Evolutionary conservation across 345 rosid species (phyloP).

Genomic region (Gynandropsis gynandra): DNA sequence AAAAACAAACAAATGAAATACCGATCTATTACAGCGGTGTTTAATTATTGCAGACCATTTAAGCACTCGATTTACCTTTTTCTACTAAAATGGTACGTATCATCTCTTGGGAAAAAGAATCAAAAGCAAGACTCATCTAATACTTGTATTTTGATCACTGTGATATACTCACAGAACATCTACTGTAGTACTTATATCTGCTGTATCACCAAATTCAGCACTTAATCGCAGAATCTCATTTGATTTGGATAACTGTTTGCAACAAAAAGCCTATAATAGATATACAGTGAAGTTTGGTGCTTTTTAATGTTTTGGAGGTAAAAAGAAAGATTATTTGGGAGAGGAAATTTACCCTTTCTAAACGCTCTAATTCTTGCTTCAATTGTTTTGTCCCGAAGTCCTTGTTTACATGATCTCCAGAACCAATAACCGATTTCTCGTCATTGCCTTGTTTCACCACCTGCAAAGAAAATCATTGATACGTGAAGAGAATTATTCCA

Average conservation of each 20-base stretch:
- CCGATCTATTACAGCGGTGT: neutral
- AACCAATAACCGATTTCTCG: conserved; percentile 11
- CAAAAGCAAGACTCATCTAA: neutral
- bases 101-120: neutral
- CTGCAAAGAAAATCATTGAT: conserved; percentile 24
- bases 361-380: conserved; percentile 35
- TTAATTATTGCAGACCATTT: neutral
- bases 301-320: neutral
- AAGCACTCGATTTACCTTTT: neutral
- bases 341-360: conserved; percentile 33
- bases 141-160: no score
- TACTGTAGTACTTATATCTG: no score
- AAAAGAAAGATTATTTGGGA: neutral
- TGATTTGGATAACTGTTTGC: no score
- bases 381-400: conserved; percentile 18
- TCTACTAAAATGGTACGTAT: no score
- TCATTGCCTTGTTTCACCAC: conserved; percentile 29
- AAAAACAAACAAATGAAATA: neutral
- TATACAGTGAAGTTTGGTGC: no score
- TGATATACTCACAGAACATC: no score
- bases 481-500: neutral
- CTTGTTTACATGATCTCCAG: conserved; percentile 19
- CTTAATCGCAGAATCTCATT: no score
- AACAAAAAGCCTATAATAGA: no score
- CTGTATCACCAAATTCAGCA: no score